phyloP scores from a whole-genome alignment of 768 basidiomycete species.

The Naganishia randhawae region DNA sequence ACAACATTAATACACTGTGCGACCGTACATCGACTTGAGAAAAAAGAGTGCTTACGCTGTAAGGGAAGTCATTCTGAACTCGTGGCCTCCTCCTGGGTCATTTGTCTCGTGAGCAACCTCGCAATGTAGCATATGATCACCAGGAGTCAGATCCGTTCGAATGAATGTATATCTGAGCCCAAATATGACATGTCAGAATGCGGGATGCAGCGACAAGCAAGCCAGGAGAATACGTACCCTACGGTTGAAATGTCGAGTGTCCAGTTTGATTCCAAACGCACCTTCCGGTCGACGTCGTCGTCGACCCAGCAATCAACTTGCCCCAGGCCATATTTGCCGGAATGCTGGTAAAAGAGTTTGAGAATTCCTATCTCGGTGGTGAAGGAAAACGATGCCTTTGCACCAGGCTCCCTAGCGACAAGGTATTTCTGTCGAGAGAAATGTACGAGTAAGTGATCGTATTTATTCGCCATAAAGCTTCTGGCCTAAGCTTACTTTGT shows the following conservation, averaged over 20 bases:
- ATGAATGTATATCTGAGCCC: background rate
- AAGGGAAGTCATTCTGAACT: slow-evolving; percentile 24
- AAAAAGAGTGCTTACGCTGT: slow-evolving; percentile 3
- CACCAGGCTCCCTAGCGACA: slow-evolving; percentile 39
- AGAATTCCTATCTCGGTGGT: slow-evolving; percentile 38
- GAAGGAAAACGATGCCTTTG: slow-evolving; percentile 38
- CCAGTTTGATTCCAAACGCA: slow-evolving; percentile 40
- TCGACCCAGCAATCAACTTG: slow-evolving; percentile 44
- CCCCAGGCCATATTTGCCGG: slow-evolving; percentile 38
- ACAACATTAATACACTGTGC: background rate
- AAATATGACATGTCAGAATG: background rate
- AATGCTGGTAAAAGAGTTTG: slow-evolving; percentile 39
- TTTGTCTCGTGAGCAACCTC: slow-evolving; percentile 3
- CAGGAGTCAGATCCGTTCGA: background rate
- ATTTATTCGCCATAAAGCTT: background rate
- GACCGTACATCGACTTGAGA: background rate
- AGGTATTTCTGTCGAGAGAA: slow-evolving; percentile 31
- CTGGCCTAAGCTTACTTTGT: slow-evolving; percentile 12
- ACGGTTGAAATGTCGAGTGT: background rate
- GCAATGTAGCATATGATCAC: slow-evolving; percentile 20
- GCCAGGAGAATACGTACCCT: background rate
- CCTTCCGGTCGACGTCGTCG: slow-evolving; percentile 31
- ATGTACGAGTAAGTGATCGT: background rate
- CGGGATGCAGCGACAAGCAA: background rate
- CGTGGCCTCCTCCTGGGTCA: slow-evolving; percentile 21